Base-by-base conservation (phyloP, 2,329 filamentous ascomycete species). In the Aspergillus felis region DNA sequence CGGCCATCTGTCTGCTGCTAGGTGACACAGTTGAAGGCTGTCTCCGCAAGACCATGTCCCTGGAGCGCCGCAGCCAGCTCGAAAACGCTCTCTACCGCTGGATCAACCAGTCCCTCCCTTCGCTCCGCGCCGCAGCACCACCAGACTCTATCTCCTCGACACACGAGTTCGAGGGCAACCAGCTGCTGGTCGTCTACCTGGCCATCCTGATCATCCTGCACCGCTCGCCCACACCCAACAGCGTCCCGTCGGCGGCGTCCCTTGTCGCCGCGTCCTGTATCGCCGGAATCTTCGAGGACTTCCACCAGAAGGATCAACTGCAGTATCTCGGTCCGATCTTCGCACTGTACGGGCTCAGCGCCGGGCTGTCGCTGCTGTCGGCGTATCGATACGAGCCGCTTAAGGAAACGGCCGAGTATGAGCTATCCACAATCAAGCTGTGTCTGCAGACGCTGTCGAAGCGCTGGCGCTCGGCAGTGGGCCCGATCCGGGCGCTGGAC, bases 1-100 rank as follows among this genome's bases (percentile, higher is more conserved):
- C 74, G 35, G 67, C 69, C 8, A 76, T 78, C 57, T 75, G 69
- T 7, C 71, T 69, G 48, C 74, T 75, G 46, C 61, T 78, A 56
- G 75, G 76, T 1, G 74, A 77, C 52, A 71, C 75, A 1, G 75
- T 75, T 1, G 73, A 77, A 54, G 72, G 67, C 53, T 75, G 74
- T 48, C 58, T 77, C 2, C 68, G 71, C 44, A 27, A 47, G 6
- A 47, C 12, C 68, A 74, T 63, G 59, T 73, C 58, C 62, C 67
- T 70, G 14, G 66, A 75, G 47, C 56, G 60, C 8, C 61, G 55
- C 61, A 67, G 61, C 58, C 67, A 70, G 24, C 64, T 77, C 3
- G 74, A 74, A 50, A 75, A 76, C 50, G 66, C 73, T 7, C 65
- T 76, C 1, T 77, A 73, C 58, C 63, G 75, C 53, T 78, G 74